Evolutionary conservation across 1,139 yeast species (phyloP), one percentile per base, ranked within the genome.

Genomic region (Candida labiduridarum): DNA sequence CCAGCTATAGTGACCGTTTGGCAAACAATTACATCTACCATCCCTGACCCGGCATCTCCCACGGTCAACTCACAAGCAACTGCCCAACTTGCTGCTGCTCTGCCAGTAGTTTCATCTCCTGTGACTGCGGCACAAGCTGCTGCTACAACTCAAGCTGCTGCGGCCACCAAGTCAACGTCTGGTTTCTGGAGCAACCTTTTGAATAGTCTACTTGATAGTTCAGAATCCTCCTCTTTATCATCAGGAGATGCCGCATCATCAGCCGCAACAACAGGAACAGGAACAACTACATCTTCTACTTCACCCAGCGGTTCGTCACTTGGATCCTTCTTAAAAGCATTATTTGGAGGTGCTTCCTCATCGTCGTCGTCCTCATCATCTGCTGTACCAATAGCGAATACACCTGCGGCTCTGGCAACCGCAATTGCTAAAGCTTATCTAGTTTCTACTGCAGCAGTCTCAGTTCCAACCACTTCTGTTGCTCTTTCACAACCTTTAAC

Each of bases 1-100:
- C 73, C 74, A 2, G 63, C 63, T 8, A 52, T 67, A 19, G 60
- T 64, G 18, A 68, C 72, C 7, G 56, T 66, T 5, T 61, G 55
- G 53, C 59, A 66, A 50, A 66, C 71, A 11, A 60, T 60, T n/a
- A 64, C 69, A 14, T 35, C 45, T 50, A 42, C 57, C 33, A 56
- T 56, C 11, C 57, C 56, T 10, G 52, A 59, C 8, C 57, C 58
- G 2, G 49, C 61, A 25, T 48, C 58, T 12, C 52, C 52, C 11
- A 33, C 49, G 11, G 47, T 49, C 3, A 33, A 46, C 43, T 36
- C 46, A 36, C 44, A 43, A 12, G n/a, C 47, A 19, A 22, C 25
- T 25, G 25, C 43, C 3, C 31, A 25, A 9, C 25, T 60, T 38
- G 56, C 51, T 18, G 46, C 52, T 36, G 36, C 40, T 25, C 40